A percentile compares a stretch with the other conserved stretches of the same genome.
Evolutionary conservation across 139 green algal species (phyloP).

Genomic region (Haematococcus lacustris): DNA sequence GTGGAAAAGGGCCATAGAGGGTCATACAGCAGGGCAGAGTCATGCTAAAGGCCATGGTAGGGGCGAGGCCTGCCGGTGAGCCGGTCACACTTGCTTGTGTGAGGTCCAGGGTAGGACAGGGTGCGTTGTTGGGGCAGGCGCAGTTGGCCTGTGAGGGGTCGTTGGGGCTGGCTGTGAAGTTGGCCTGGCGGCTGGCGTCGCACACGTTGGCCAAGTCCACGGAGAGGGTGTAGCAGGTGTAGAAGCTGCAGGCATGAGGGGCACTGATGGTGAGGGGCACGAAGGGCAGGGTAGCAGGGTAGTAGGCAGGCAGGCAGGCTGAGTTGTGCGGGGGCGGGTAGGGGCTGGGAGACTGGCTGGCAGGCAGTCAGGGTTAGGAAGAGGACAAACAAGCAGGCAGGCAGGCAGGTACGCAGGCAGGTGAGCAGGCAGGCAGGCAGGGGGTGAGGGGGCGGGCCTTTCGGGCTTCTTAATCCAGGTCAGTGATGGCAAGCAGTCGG

Average conservation of each 20-base stretch:
- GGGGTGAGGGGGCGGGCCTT: background rate
- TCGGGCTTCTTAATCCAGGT: background rate
- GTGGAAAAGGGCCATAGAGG: too few relatives aligned
- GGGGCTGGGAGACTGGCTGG: background rate
- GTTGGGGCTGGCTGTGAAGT: constrained; percentile 28
- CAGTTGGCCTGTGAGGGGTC: constrained; percentile 10
- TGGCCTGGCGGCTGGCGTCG: constrained; percentile 7
- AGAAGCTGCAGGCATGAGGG: constrained; percentile 3
- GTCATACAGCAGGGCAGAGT: too few relatives aligned
- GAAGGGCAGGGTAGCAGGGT: background rate
- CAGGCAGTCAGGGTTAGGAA: background rate
- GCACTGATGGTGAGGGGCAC: too few relatives aligned
- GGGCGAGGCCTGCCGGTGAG: too few relatives aligned
- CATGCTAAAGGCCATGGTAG: too few relatives aligned
- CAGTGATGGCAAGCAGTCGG: background rate
- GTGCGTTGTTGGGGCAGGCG: constrained; percentile 10
- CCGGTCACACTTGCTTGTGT: background rate
- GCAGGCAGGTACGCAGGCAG: background rate
- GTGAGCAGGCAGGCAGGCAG: background rate
- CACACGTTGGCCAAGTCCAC: constrained; percentile 13
- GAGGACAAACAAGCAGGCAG: background rate
- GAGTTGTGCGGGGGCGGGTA: background rate
- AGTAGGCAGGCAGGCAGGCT: background rate
- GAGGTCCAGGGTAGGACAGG: background rate
- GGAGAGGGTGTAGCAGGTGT: constrained; percentile 20